Evolutionary conservation across 1,284 basidiomycete genomes (phyloP), one percentile per base, ranked within the genome.

Genomic region (Ceratobasidium sp.): DNA sequence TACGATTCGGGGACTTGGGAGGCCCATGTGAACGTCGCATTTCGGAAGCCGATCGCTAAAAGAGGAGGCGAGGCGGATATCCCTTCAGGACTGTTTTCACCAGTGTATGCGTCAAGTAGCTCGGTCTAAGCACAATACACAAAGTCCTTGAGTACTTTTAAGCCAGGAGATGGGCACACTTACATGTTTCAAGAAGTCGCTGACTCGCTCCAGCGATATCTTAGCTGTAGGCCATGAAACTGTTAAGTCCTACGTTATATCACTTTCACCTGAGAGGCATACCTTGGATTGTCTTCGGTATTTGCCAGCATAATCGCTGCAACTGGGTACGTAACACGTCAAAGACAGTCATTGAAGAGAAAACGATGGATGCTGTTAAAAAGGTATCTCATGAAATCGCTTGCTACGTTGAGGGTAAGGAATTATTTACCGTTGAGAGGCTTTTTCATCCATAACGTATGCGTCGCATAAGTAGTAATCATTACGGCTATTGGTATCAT

Each of bases 41-140:
- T 84, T 23, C 83, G 80, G 83, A 89, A 88, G 0, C 88, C 88
- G 70, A 88, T 86, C 5, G 79, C 79, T 15, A 82, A 80, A 15
- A 78, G 71, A 33, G 18, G 83, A 82, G 44, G 83, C 79, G 60
- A 82, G 79, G 20, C 84, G 51, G 49, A 85, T 68, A 26, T 83
- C 82, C 23, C 81, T 76, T 77, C 55, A 71, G 83, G 81, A 7
- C 84, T 80, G 76, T 85, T 83, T 51, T 83, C 71, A 77, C 83
- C 80, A 85, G 85, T 81, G 79, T 85, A 89, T 13, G 82, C 81
- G 79, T 91, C 90, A 55, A 91, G 84, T 56, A 91, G 85, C 79
- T 91, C 90, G 44, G 88, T 90, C 86, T 89, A 56, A n/a, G 40
- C 10, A 39, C 28, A 13, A 39, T n/a, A 39, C 12, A 60, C 26